phyloP scores from a whole-genome alignment of 1,139 yeast genomes.

The Candida frijolesensis region DNA sequence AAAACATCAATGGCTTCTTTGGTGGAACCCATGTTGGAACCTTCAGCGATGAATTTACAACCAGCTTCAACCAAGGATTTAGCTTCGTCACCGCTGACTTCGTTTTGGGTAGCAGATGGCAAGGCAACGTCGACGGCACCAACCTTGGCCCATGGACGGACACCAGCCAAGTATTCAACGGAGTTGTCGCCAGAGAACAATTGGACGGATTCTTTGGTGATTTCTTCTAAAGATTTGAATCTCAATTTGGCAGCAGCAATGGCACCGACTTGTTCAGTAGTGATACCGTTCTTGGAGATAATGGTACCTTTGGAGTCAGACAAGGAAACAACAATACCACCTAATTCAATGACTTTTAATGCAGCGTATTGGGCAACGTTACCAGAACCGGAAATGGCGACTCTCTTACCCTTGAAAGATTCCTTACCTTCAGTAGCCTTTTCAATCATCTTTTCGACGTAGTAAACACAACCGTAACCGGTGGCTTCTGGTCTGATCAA shows the following conservation, averaged over 20 bases:
- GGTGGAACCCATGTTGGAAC: slow-evolving; percentile 99
- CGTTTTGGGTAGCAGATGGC: slow-evolving; percentile 98
- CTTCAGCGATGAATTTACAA: slow-evolving; percentile 93
- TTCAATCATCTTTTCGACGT: slow-evolving; percentile 97
- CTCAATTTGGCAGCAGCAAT: slow-evolving; percentile 81
- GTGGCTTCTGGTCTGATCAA: slow-evolving; percentile 99
- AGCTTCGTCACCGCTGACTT: slow-evolving; percentile 96
- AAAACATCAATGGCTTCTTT: slow-evolving; percentile 94
- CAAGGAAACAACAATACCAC: slow-evolving; percentile 90
- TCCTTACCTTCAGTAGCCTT: slow-evolving; percentile 88
- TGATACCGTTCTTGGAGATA: slow-evolving; percentile 76
- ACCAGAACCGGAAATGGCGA: slow-evolving; percentile 97
- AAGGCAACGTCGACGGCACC: slow-evolving; percentile 94
- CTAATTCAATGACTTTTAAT: slow-evolving; percentile 93
- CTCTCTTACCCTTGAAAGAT: slow-evolving; percentile 87
- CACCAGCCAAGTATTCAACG: slow-evolving; percentile 85
- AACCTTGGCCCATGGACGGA: slow-evolving; percentile 94
- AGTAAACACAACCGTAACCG: slow-evolving; percentile 96
- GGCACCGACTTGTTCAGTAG: slow-evolving; percentile 73
- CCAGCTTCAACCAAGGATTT: slow-evolving; percentile 91
- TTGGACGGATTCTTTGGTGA: slow-evolving; percentile 56
- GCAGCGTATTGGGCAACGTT: slow-evolving; percentile 99
- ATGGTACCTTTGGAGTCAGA: slow-evolving; percentile 94
- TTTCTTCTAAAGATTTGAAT: slow-evolving; percentile 76
- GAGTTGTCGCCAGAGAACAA: slow-evolving; percentile 55